Evolutionary conservation across 2,329 filamentous ascomycete genomes (phyloP).

Genomic region (Cladosporium austrohemisphaericum): DNA sequence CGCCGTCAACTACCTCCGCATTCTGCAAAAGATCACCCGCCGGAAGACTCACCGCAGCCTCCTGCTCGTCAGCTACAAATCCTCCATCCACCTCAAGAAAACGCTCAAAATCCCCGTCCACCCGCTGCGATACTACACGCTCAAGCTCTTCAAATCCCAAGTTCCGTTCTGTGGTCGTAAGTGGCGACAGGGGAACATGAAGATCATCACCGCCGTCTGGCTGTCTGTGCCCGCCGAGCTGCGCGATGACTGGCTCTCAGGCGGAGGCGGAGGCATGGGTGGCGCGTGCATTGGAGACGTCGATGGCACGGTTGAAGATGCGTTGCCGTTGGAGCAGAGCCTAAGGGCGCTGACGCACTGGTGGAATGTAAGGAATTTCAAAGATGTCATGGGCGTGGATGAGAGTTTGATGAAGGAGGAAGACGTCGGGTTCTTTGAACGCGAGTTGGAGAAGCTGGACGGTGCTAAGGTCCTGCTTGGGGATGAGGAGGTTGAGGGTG

Average conservation of each 20-base stretch:
- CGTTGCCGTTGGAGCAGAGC: conserved; percentile 86
- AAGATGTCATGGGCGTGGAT: conserved; percentile 64
- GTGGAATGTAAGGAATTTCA: conserved; percentile 82
- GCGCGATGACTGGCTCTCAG: conserved; percentile 89
- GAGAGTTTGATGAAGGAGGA: conserved; percentile 37
- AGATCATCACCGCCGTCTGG: conserved; percentile 95
- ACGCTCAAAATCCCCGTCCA: conserved; percentile 86
- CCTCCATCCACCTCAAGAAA: conserved; percentile 85
- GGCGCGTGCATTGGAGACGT: conserved; percentile 56
- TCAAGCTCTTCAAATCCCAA: conserved; percentile 98
- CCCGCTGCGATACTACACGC: conserved; percentile 82
- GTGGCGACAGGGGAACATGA: conserved; percentile 98
- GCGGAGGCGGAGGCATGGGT: conserved; percentile 51
- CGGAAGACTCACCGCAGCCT: conserved; percentile 92
- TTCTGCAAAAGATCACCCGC: conserved; percentile 97
- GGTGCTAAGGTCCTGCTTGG: conserved; percentile 14
- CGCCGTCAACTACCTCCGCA: conserved; percentile 87
- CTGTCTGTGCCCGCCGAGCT: conserved; percentile 89
- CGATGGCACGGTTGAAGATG: conserved; percentile 89
- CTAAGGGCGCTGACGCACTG: conserved; percentile 87
- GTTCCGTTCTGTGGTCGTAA: conserved; percentile 97
- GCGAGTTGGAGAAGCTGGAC: conserved; percentile 51
- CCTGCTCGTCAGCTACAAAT: conserved; percentile 92
- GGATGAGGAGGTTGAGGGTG: conserved; percentile 4
- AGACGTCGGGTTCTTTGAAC: conserved; percentile 47